Conservation (phyloP, 129 eudicot species). For the Solidago caesia region DNA sequence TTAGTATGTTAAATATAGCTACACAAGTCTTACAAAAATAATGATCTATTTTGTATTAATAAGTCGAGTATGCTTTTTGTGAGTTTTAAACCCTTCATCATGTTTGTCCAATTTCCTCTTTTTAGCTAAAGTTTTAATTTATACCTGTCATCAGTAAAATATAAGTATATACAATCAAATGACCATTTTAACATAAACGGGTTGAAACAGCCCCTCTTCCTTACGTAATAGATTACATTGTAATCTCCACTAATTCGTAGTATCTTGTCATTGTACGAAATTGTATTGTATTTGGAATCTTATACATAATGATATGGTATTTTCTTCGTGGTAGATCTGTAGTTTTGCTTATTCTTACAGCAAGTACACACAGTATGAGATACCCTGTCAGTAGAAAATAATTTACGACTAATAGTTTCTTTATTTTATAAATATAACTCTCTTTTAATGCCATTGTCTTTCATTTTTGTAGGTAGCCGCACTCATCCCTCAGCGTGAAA, state of each 20-base stretch:
- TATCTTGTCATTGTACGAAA: not conserved
- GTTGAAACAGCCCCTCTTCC: not conserved
- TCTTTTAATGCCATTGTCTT: slow-evolving; percentile 7
- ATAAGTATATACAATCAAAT: not conserved
- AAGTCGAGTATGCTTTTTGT: too few species aligned
- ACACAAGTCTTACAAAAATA: too few species aligned
- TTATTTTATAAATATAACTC: not conserved
- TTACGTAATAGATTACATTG: not conserved
- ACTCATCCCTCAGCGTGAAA: slow-evolving; percentile 77
- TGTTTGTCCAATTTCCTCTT: too few species aligned
- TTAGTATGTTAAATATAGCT: not conserved
- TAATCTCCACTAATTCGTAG: not conserved
- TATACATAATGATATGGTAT: not conserved
- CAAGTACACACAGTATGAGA: not conserved
- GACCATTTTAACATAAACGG: not conserved
- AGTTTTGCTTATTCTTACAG: not conserved
- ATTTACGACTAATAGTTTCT: not conserved
- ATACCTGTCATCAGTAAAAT: not conserved
- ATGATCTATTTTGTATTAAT: too few species aligned
- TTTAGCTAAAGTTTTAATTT: not conserved
- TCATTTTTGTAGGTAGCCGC: slow-evolving; percentile 79
- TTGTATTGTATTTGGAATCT: not conserved
- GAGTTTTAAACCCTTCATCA: too few species aligned
- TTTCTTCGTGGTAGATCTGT: not conserved
- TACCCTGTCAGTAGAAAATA: not conserved